Evolutionary conservation across 306 rosid genomes (phyloP).

Genomic region (Cyamopsis tetragonoloba): DNA sequence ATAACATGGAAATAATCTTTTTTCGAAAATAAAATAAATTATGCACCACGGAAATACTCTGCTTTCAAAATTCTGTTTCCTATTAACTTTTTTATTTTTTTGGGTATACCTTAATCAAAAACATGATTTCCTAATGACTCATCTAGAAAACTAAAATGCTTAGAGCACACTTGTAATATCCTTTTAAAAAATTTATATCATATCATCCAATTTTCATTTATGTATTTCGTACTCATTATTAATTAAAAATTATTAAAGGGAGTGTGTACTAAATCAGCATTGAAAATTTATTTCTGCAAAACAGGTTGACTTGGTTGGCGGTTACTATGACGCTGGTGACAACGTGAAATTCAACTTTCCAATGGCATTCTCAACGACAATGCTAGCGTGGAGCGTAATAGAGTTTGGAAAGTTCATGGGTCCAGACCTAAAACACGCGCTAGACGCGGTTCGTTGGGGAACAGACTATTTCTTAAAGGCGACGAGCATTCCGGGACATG

Average conservation of each 20-base stretch:
- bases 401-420: slow-evolving; percentile 47
- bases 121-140: neutral
- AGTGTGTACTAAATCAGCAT: no score
- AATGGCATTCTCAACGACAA: slow-evolving; percentile 51
- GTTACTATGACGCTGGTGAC: slow-evolving; percentile 63
- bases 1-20: no score
- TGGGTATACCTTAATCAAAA: no score
- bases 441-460: slow-evolving; percentile 48
- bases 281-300: no score
- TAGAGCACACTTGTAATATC: no score
- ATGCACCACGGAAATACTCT: neutral
- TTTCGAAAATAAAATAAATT: neutral
- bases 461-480: slow-evolving; percentile 47
- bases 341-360: slow-evolving; percentile 59
- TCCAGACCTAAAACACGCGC: slow-evolving; percentile 18
- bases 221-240: no score
- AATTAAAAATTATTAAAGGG: no score
- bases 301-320: slow-evolving; percentile 51
- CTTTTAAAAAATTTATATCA: no score
- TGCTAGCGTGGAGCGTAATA: slow-evolving; percentile 55
- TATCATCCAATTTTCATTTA: no score
- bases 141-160: neutral
- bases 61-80: neutral
- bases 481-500: slow-evolving; percentile 30
- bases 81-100: no score